Conservation (phyloP, 495 filamentous ascomycete genomes). For the Penicillium desertorum region DNA sequence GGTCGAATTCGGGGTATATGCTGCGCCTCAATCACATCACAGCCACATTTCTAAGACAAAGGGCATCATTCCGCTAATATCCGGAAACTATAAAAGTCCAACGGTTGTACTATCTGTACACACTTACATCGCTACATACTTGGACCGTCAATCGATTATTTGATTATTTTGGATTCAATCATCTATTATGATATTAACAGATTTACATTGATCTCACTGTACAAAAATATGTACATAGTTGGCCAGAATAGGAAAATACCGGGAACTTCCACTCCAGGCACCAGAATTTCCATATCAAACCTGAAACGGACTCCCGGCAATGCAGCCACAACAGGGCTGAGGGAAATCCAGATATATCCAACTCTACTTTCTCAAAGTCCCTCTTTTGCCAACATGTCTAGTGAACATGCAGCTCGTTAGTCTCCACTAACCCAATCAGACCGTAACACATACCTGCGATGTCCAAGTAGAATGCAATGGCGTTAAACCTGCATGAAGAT, state of each 20-base stretch:
- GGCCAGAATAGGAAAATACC: not conserved
- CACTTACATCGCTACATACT: not conserved
- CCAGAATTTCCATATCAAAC: conserved; percentile 11
- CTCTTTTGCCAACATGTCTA: conserved; percentile 20
- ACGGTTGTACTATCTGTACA: not conserved
- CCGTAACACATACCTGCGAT: conserved; percentile 62
- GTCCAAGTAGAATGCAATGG: conserved; percentile 90
- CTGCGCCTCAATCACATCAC: conserved; percentile 16
- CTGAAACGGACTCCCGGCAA: conserved; percentile 5
- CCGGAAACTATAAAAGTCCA: not conserved
- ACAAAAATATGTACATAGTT: not conserved
- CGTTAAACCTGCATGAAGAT: conserved; percentile 64
- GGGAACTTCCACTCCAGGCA: conserved; percentile 12
- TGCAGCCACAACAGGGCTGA: conserved; percentile 2
- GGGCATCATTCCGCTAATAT: not conserved
- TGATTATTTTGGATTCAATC: not conserved
- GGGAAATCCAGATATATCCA: not conserved
- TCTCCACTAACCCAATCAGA: not conserved
- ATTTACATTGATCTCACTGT: not conserved
- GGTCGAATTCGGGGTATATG: not conserved
- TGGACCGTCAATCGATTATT: not conserved
- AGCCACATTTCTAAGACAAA: conserved; percentile 8
- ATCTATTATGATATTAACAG: not conserved
- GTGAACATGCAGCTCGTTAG: not conserved
- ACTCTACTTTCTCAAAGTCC: not conserved